Evolutionary conservation across 176 grass and related monocot genomes (phyloP).

Genomic region (Thalia dealbata): DNA sequence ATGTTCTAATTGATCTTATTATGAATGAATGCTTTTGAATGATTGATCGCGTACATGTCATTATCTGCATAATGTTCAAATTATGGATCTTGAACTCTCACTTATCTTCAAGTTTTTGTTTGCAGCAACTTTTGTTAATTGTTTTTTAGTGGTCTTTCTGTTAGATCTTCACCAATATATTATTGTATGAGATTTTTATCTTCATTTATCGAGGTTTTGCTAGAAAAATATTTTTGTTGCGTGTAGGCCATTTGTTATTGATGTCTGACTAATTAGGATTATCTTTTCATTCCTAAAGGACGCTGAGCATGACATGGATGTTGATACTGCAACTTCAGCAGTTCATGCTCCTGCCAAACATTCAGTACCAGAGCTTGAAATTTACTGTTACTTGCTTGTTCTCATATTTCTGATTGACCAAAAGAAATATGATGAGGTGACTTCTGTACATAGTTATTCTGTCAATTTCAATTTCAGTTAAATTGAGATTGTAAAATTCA

Average conservation of each 20-base stretch:
- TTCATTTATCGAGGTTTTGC: not conserved
- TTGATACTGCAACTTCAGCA: slow-evolving; percentile 33
- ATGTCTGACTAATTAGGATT: not conserved
- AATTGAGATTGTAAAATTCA: slow-evolving; percentile 1
- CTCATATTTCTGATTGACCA: slow-evolving; percentile 66
- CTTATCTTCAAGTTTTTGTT: too few relatives aligned
- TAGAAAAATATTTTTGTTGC: not conserved
- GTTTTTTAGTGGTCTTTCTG: too few relatives aligned
- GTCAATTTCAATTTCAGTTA: not conserved
- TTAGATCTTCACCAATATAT: too few relatives aligned
- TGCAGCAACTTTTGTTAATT: too few relatives aligned
- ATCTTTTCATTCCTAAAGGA: slow-evolving; percentile 24
- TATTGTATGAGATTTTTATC: not conserved
- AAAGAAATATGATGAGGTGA: slow-evolving; percentile 65
- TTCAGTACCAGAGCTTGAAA: slow-evolving; percentile 59
- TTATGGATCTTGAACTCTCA: too few relatives aligned
- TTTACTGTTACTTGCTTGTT: slow-evolving; percentile 80
- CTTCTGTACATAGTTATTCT: not conserved
- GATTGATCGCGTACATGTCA: not conserved
- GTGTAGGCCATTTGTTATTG: not conserved
- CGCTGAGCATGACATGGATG: slow-evolving; percentile 61
- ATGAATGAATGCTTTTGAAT: too few relatives aligned
- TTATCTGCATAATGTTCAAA: not conserved
- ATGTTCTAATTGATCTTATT: too few relatives aligned
- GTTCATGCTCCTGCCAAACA: slow-evolving; percentile 48